These are phyloP conservation scores for Phialophora tarda DNA, from an alignment of 2,329 filamentous ascomycete species.

Conservation along the genomic window DNA sequence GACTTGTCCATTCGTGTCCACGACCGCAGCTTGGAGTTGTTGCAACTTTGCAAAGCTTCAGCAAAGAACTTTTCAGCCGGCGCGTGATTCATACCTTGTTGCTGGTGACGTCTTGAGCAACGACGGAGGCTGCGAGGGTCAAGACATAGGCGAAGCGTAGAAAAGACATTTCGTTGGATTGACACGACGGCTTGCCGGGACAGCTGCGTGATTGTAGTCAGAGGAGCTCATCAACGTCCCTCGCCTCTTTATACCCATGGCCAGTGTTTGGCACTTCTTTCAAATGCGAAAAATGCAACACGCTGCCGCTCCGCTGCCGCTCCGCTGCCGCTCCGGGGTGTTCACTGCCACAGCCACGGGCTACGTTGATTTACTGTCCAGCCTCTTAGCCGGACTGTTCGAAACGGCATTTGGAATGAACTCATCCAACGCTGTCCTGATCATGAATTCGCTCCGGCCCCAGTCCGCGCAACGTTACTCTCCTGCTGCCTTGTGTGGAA, in stretches of 20 bases:
- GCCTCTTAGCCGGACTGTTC: not conserved
- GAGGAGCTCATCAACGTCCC: not conserved
- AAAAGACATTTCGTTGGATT: not conserved
- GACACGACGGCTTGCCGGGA: not conserved
- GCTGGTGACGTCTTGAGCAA: not conserved
- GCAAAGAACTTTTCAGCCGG: not conserved
- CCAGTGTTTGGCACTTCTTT: not conserved
- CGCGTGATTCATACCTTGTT: not conserved
- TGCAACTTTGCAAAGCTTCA: not conserved
- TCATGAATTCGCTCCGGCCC: not conserved
- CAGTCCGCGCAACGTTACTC: not conserved
- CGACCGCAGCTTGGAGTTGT: slow-evolving; percentile 15
- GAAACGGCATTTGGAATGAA: not conserved
- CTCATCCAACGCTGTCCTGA: not conserved
- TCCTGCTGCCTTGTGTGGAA: not conserved
- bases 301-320: not conserved
- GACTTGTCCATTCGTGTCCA: slow-evolving; percentile 11
- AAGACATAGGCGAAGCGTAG: not conserved
- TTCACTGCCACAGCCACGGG: not conserved
- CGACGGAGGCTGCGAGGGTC: not conserved
- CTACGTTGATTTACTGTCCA: not conserved
- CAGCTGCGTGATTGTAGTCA: not conserved
- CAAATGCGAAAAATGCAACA: not conserved
- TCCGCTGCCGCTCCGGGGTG: not conserved
- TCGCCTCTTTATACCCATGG: not conserved